Percentiles rank a stretch among this genome's conserved stretches.
Evolutionary conservation across 805 yeast genomes (phyloP).

Genomic region (Naumovozyma castellii): DNA sequence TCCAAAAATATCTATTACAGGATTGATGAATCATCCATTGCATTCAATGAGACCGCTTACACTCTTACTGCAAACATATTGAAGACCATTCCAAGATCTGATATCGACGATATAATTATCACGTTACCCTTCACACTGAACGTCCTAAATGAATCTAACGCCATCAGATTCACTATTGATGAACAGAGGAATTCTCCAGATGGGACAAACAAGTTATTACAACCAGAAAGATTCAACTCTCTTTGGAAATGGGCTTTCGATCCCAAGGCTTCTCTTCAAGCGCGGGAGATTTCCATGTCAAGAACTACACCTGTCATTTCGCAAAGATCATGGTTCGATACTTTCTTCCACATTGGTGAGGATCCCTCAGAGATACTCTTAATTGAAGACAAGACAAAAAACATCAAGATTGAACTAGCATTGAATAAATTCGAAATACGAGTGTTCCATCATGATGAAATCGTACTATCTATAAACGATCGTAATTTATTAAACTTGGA

Average conservation of each 20-base stretch:
- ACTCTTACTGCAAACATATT: constrained; percentile 37
- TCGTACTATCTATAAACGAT: constrained; percentile 56
- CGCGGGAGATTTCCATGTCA: neutral
- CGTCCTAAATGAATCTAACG: constrained; percentile 42
- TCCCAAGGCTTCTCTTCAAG: neutral
- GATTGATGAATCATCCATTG: constrained; percentile 32
- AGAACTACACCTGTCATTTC: neutral
- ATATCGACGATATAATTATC: constrained; percentile 30
- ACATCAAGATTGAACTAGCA: constrained; percentile 37
- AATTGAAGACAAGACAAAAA: constrained; percentile 8
- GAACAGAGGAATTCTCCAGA: constrained; percentile 41
- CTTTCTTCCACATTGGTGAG: neutral
- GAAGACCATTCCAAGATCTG: constrained; percentile 33
- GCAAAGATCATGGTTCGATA: neutral
- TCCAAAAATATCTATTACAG: constrained; percentile 33
- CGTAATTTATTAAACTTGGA: constrained; percentile 69
- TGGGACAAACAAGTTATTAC: constrained; percentile 25
- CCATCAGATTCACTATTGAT: constrained; percentile 54
- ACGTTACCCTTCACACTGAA: constrained; percentile 49
- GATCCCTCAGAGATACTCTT: constrained; percentile 2
- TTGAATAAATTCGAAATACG: constrained; percentile 33
- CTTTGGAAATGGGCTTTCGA: constrained; percentile 52
- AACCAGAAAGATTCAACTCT: constrained; percentile 47
- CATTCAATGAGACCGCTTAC: constrained; percentile 23
- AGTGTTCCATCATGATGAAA: constrained; percentile 36